A percentile compares a stretch with the other conserved stretches of the same genome.
Conservation (phyloP, 495 filamentous ascomycete genomes). For the Tirmania nivea region DNA sequence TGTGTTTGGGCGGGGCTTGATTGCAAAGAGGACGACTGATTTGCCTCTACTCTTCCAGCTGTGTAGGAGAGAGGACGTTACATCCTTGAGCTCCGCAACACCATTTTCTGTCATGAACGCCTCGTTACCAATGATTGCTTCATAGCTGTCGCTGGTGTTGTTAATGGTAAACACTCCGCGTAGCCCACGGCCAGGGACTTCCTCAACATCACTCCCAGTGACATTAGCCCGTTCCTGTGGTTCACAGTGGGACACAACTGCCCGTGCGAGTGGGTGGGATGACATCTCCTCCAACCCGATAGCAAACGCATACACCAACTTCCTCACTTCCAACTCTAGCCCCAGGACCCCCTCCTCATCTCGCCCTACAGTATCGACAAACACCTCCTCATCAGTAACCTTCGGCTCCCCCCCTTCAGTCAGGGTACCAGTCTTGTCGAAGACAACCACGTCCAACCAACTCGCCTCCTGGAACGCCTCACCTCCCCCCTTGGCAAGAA, state of each 20-base stretch:
- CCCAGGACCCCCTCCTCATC: not conserved
- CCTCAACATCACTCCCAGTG: constrained; percentile 34
- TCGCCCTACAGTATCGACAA: constrained; percentile 21
- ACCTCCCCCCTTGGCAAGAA: constrained; percentile 85
- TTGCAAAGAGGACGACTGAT: constrained; percentile 48
- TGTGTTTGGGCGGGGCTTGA: constrained; percentile 18
- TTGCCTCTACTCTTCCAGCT: constrained; percentile 50
- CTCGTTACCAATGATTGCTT: constrained; percentile 73
- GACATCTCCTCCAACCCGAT: constrained; percentile 58
- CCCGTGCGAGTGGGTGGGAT: constrained; percentile 69
- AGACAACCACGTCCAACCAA: constrained; percentile 63
- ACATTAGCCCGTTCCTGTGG: constrained; percentile 17
- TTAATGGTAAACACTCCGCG: constrained; percentile 35
- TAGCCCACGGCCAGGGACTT: constrained; percentile 66
- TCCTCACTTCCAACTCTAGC: not conserved
- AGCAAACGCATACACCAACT: constrained; percentile 28
- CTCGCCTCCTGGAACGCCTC: constrained; percentile 93
- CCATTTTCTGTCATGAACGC: constrained; percentile 35
- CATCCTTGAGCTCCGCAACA: constrained; percentile 16
- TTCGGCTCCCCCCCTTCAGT: constrained; percentile 64
- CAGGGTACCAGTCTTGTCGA: constrained; percentile 90
- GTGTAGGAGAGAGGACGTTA: constrained; percentile 28
- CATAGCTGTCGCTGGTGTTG: constrained; percentile 23
- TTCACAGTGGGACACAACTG: constrained; percentile 48
- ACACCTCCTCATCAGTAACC: constrained; percentile 48